phyloP scores from a whole-genome alignment of 805 yeast genomes.

The Kluyveromyces nonfermentans region DNA sequence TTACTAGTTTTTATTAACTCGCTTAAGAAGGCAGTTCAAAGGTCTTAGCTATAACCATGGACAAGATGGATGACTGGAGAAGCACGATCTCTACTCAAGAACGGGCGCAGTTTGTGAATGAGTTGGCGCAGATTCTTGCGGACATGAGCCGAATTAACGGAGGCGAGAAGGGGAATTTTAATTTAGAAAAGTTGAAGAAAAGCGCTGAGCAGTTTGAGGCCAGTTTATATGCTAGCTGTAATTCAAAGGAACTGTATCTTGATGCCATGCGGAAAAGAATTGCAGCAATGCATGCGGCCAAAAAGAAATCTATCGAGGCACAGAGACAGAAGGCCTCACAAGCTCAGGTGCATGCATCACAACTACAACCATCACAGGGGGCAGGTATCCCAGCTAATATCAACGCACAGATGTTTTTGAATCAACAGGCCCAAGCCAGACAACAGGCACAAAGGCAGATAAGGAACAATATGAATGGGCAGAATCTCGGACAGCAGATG shows the following conservation, averaged over 20 bases:
- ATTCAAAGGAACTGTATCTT: slow-evolving; percentile 48
- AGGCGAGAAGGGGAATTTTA: slow-evolving; percentile 23
- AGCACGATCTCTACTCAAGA: slow-evolving; percentile 16
- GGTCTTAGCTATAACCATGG: background rate
- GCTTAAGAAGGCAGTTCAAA: background rate
- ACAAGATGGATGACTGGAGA: slow-evolving; percentile 9
- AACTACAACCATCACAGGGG: slow-evolving; percentile 13
- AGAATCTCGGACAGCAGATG: slow-evolving; percentile 1
- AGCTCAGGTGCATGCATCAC: slow-evolving; percentile 21
- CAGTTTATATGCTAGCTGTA: slow-evolving; percentile 49
- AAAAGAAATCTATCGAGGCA: slow-evolving; percentile 15
- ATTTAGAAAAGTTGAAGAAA: slow-evolving; percentile 36
- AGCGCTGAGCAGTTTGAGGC: slow-evolving; percentile 68
- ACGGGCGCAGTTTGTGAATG: slow-evolving; percentile 27
- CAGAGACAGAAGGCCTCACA: slow-evolving; percentile 10
- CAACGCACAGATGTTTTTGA: slow-evolving; percentile 32
- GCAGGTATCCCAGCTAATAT: slow-evolving; percentile 17
- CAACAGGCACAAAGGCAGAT: slow-evolving; percentile 42
- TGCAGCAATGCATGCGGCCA: slow-evolving; percentile 33
- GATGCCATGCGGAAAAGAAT: slow-evolving; percentile 39
- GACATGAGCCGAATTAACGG: slow-evolving; percentile 30
- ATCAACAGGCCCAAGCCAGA: slow-evolving; percentile 44
- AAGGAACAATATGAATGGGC: slow-evolving; percentile 14
- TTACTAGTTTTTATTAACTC: too few species aligned
- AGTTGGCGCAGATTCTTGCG: slow-evolving; percentile 26